Base-by-base conservation (phyloP, 2,329 filamentous ascomycete species). In the Phialemonium atrogriseum region DNA sequence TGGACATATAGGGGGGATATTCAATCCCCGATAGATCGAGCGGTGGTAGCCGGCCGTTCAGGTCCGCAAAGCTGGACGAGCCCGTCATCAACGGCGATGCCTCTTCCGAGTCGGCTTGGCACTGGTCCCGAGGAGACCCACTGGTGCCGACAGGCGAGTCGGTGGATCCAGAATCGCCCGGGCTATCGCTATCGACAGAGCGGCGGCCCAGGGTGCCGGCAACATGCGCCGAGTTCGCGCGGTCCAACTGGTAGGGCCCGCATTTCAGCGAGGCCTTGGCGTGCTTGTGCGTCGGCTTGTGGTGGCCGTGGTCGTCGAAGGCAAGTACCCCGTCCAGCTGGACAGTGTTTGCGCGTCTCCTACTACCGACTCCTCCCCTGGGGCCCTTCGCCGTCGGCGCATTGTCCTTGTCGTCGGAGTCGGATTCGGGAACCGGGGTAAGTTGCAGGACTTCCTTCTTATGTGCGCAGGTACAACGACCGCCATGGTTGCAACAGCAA, bases 401-500 rank as follows among this genome's bases (percentile, higher is more conserved):
- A n/a, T n/a, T n/a, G 51, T 27, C 47, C 34, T 68, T 62, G 38
- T 61, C 56, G 42, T 78, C 68, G 38, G 73, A 71, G 48, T 77
- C 70, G 39, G 73, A 74, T 52, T 81, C 77, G 33, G 72, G 74
- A 11, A 80, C 75, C 2, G 75, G 71, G 46, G 79, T 74, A 37
- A 80, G 65, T 38, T 55, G 40, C n/a, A 49, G 41, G 43, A 60
- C 59, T 47, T 80, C 76, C 54, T 75, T 78, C 58, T 80, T 80
- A 49, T 70, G 56, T 34, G 66, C 65, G 54, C 78, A 83, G 33
- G 73, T 72, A 61, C 78, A 83, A 45, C 70, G 70, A 27, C 69
- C 74, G 41, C 77, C 78, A 46, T 81, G 77, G 52, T 79, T 80
- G 55, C 77, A 82, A 57, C 75, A 80, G 55, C 78, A 83, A 45